Conservation (phyloP, 768 basidiomycete species). For the Tulasnella sp. region DNA sequence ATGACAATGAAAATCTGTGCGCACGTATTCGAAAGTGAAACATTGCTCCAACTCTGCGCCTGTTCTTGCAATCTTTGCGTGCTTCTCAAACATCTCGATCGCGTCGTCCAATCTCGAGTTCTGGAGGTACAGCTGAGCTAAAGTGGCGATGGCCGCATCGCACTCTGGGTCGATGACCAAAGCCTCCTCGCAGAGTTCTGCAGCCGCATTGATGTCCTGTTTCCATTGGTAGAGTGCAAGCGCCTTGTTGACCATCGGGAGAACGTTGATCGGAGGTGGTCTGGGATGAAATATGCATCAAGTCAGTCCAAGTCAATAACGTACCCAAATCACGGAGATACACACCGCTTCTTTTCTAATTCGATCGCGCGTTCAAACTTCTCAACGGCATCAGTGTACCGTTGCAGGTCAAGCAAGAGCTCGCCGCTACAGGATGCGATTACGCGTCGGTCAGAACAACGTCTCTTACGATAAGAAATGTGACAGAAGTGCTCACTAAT, state of each 20-base stretch:
- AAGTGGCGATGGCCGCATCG: constrained; percentile 90
- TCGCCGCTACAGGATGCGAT: constrained; percentile 55
- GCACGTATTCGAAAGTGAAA: constrained; percentile 66
- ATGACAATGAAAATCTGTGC: no score
- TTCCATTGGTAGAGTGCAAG: constrained; percentile 93
- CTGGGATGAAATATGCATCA: constrained; percentile 9
- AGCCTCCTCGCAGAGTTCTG: constrained; percentile 78
- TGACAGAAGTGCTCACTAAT: constrained; percentile 53
- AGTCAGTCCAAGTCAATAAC: neutral
- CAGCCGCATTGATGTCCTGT: constrained; percentile 74
- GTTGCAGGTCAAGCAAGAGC: constrained; percentile 80
- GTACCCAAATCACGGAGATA: constrained; percentile 13
- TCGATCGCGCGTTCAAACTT: constrained; percentile 89
- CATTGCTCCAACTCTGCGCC: constrained; percentile 72
- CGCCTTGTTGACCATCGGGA: constrained; percentile 96
- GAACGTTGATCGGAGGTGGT: constrained; percentile 59
- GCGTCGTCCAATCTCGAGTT: constrained; percentile 82
- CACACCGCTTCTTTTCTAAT: constrained; percentile 66
- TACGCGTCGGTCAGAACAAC: neutral
- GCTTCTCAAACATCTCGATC: constrained; percentile 73
- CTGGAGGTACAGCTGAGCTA: constrained; percentile 87
- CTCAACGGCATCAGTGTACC: constrained; percentile 78
- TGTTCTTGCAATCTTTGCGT: constrained; percentile 76
- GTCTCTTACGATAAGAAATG: neutral
- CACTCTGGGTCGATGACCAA: constrained; percentile 83